Evolutionary conservation across 139 green algal genomes (phyloP), one percentile per base, ranked within the genome.

Genomic region (Chlamydomonas asymmetrica): DNA sequence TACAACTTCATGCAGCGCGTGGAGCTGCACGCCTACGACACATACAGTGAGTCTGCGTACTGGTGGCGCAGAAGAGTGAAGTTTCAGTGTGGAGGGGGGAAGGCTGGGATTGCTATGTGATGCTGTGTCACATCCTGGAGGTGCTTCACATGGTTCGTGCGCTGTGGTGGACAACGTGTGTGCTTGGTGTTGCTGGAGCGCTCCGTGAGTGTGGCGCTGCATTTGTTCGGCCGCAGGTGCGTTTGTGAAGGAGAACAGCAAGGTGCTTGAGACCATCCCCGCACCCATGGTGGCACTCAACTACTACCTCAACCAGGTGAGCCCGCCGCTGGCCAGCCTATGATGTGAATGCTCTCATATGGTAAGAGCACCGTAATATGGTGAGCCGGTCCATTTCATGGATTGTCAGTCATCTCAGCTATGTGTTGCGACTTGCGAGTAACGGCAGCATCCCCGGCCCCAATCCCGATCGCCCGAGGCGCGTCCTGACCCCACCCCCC

Each of bases 1-100:
- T 99, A 99, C 86, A 92, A 93, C 62, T 98, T 99, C 85, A 94
- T 83, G 76, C 86, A 64, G 81, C 76, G 87, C 0, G 79, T 88
- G 77, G 81, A 97, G 88, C 73, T 76, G 43, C 92, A 97, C 63
- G 93, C 93, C 1, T 84, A 87, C 0, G 94, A 98, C 85, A 98
- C 94, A 0, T 97, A 96, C 83, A 49, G 78, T 80, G 66, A 73
- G 80, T 34, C 23, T 29, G 3, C n/a, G 23, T 20, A 34, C 5
- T 59, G 45, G 10, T 25, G 16, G 16, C 45, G 45, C 45, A 10
- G 45, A 16, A 10, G 10, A 0, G 23, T 8, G 62, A 25, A 25
- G 63, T 0, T 39, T 4, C n/a, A 40, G 6, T 39, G 7, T n/a
- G 62, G 23, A 29, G 62, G 25, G 22, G 62, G n/a, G n/a, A 9